These are phyloP conservation scores for Petunia axillaris DNA, from an alignment of 257 asterid species.

Conservation along the genomic window DNA sequence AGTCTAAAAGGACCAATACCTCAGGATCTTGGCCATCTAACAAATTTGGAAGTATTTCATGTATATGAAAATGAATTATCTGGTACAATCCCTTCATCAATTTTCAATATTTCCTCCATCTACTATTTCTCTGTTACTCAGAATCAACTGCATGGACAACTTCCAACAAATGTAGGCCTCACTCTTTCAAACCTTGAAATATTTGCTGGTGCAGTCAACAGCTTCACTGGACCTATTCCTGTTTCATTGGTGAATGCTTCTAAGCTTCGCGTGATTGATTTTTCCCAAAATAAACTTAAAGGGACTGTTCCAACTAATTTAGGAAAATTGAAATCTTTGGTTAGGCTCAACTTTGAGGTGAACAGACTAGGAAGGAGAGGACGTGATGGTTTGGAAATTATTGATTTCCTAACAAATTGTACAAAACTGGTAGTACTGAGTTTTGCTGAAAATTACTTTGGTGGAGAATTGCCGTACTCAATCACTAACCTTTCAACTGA, in stretches of 20 bases:
- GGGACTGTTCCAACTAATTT: slow-evolving; percentile 29
- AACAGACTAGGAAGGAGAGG: slow-evolving; percentile 33
- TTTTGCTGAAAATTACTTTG: slow-evolving; percentile 24
- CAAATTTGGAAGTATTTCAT: not conserved
- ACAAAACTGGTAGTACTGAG: slow-evolving; percentile 32
- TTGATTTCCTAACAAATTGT: slow-evolving; percentile 34
- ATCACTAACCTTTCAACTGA: slow-evolving; percentile 35
- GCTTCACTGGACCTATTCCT: slow-evolving; percentile 40
- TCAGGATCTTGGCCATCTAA: slow-evolving; percentile 23
- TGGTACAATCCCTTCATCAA: slow-evolving; percentile 30
- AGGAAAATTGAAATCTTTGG: slow-evolving; percentile 25
- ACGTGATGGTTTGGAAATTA: slow-evolving; percentile 23
- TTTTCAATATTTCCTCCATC: slow-evolving; percentile 34
- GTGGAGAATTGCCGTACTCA: slow-evolving; percentile 33
- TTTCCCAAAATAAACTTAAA: slow-evolving; percentile 29
- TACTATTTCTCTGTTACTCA: slow-evolving; percentile 5
- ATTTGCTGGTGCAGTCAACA: slow-evolving; percentile 31
- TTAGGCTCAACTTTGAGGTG: slow-evolving; percentile 24
- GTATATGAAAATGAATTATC: slow-evolving; percentile 28
- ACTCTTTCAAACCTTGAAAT: slow-evolving; percentile 34
- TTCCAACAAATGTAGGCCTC: slow-evolving; percentile 32
- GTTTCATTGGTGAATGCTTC: slow-evolving; percentile 38
- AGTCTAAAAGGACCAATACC: slow-evolving; percentile 34
- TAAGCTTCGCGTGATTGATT: slow-evolving; percentile 23
- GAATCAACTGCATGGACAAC: slow-evolving; percentile 31